Evolutionary conservation across 352 stramenopile genomes (phyloP).

Genomic region (Blastocystis sp.): DNA sequence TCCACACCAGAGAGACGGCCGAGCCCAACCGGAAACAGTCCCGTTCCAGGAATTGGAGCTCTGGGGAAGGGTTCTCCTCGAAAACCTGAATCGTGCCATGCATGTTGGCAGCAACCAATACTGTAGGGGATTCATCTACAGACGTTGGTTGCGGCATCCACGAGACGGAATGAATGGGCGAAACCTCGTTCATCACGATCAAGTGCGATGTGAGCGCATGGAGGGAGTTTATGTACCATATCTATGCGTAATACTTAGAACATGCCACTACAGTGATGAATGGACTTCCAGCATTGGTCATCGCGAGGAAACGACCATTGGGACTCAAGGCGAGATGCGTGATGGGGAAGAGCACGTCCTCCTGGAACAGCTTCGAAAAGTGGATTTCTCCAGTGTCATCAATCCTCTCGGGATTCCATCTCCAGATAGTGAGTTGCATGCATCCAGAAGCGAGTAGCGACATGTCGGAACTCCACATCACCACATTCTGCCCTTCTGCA

Average conservation of each 20-base stretch:
- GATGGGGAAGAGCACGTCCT: neutral
- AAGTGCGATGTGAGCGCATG: neutral
- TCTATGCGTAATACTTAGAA: neutral
- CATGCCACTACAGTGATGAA: slow-evolving; percentile 14
- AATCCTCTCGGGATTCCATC: neutral
- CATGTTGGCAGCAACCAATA: neutral
- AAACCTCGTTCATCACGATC: neutral
- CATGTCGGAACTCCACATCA: slow-evolving; percentile 11
- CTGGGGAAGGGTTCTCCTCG: slow-evolving; percentile 22
- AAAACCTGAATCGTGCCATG: neutral
- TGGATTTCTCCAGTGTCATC: slow-evolving; percentile 21
- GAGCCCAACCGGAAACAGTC: neutral
- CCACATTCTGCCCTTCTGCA: neutral
- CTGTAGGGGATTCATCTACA: neutral
- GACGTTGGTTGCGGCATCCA: neutral
- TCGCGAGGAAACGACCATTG: slow-evolving; percentile 15
- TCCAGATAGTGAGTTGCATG: neutral
- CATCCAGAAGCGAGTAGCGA: slow-evolving; percentile 34
- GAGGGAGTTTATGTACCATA: neutral
- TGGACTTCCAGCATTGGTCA: neutral
- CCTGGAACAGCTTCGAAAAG: neutral
- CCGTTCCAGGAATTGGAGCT: slow-evolving; percentile 15
- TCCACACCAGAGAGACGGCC: no score
- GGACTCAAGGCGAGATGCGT: neutral
- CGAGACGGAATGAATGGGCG: neutral